phyloP scores from a whole-genome alignment of 78 protist species.

The Dictyostelium capitatum region DNA sequence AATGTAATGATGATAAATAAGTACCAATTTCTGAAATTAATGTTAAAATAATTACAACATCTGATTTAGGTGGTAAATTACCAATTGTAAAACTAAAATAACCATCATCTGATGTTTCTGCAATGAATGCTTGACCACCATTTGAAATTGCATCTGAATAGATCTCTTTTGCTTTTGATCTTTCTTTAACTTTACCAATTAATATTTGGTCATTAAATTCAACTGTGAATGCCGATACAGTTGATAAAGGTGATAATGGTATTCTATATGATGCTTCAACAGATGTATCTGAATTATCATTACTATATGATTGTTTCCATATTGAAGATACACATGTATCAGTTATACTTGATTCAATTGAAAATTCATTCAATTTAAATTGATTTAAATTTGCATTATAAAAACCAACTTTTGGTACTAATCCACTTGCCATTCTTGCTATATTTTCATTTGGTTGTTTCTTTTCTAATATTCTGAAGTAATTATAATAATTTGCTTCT shows the following conservation, averaged over 20 bases:
- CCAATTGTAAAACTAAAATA: slow-evolving; percentile 27
- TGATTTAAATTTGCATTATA: background rate
- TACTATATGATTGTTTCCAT: slow-evolving; percentile 15
- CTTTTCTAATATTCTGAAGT: slow-evolving; percentile 5
- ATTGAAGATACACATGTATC: slow-evolving; percentile 11
- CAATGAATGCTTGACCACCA: slow-evolving; percentile 64
- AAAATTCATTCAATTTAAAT: background rate
- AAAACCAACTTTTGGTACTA: too few relatives aligned
- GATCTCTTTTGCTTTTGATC: background rate
- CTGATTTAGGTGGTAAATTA: slow-evolving; percentile 36
- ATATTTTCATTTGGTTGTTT: background rate
- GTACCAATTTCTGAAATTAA: slow-evolving; percentile 50
- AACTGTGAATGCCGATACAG: slow-evolving; percentile 13
- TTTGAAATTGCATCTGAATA: slow-evolving; percentile 47
- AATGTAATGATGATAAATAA: slow-evolving; percentile 15
- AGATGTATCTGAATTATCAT: background rate
- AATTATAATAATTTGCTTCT: slow-evolving; percentile 29
- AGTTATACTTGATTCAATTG: slow-evolving; percentile 4
- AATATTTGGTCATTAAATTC: slow-evolving; percentile 16
- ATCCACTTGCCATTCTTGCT: background rate
- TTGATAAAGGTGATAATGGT: slow-evolving; percentile 37
- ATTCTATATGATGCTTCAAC: slow-evolving; percentile 52
- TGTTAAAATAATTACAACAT: slow-evolving; percentile 13
- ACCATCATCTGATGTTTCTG: slow-evolving; percentile 8
- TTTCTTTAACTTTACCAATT: slow-evolving; percentile 31